Conservation (phyloP, 768 basidiomycete species). For the Rhodosporidiobolus sp. region DNA sequence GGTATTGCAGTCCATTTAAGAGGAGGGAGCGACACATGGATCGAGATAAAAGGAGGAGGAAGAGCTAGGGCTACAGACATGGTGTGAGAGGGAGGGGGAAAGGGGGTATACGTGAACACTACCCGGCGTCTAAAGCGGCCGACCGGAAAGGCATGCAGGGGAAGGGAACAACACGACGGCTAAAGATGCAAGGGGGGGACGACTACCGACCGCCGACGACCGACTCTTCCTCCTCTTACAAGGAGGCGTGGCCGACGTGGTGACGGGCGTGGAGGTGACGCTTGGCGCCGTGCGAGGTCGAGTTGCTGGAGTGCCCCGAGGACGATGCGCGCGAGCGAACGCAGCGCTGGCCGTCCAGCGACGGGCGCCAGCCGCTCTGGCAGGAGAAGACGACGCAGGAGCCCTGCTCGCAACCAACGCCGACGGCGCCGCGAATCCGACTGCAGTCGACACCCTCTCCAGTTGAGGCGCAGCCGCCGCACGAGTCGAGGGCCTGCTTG, state of each 20-base stretch:
- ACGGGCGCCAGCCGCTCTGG: conserved; percentile 14
- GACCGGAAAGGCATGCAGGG: background rate
- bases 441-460: conserved; percentile 69
- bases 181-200: background rate
- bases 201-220: background rate
- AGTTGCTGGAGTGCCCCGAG: background rate
- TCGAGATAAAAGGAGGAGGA: background rate
- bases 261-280: conserved; percentile 15
- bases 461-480: conserved; percentile 68
- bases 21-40: too few species aligned
- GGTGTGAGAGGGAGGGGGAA: background rate
- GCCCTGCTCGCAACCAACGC: conserved; percentile 47
- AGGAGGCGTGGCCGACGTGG: conserved; percentile 1
- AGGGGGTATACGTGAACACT: background rate
- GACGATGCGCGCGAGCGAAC: conserved; percentile 8
- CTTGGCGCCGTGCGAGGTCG: background rate
- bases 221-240: background rate
- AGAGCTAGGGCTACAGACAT: background rate
- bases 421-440: conserved; percentile 57
- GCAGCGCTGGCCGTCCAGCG: conserved; percentile 16
- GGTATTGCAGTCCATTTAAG: too few species aligned
- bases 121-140: background rate
- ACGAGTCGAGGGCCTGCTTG: conserved; percentile 61
- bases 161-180: background rate
- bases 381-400: conserved; percentile 52